These are phyloP conservation scores for Pseudogymnoascus sp. DNA, from an alignment of 2,329 filamentous ascomycete genomes.

Conservation along the genomic window DNA sequence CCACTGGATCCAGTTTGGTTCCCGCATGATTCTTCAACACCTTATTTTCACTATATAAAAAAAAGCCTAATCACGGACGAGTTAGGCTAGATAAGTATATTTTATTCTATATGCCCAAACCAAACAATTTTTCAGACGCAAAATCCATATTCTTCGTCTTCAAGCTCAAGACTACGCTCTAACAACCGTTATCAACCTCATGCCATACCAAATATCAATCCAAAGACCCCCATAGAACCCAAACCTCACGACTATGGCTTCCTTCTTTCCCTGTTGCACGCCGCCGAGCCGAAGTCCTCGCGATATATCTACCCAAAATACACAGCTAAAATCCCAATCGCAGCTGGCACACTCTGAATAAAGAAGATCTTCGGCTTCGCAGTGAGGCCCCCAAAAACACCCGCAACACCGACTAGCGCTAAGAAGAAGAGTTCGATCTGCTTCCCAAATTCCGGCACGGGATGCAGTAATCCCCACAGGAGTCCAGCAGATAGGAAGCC, in stretches of 20 bases:
- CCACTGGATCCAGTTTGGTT: too few relatives aligned
- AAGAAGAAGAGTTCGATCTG: constrained; percentile 44
- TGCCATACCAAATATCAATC: too few relatives aligned
- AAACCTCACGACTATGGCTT: neutral
- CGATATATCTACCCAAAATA: constrained; percentile 12
- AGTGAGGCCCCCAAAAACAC: constrained; percentile 38
- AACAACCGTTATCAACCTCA: too few relatives aligned
- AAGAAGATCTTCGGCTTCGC: constrained; percentile 36
- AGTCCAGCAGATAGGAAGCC: constrained; percentile 45
- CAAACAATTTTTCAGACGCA: too few relatives aligned
- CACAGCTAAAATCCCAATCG: constrained; percentile 27
- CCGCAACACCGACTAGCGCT: constrained; percentile 38
- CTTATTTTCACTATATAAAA: too few relatives aligned
- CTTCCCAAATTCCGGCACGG: constrained; percentile 33
- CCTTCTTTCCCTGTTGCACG: neutral
- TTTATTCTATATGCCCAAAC: too few relatives aligned
- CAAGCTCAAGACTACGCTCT: too few relatives aligned
- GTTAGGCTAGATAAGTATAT: too few relatives aligned
- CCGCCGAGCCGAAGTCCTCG: neutral
- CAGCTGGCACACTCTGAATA: constrained; percentile 36
- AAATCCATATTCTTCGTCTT: too few relatives aligned
- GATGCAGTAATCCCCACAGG: constrained; percentile 41
- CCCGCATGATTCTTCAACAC: too few relatives aligned
- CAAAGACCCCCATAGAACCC: neutral
- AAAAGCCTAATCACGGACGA: too few relatives aligned